Percentiles rank a stretch among this genome's conserved stretches.
These are phyloP conservation scores for Lentinula novae-zelandiae DNA, from an alignment of 1,284 basidiomycete species.

Conservation along the genomic window DNA sequence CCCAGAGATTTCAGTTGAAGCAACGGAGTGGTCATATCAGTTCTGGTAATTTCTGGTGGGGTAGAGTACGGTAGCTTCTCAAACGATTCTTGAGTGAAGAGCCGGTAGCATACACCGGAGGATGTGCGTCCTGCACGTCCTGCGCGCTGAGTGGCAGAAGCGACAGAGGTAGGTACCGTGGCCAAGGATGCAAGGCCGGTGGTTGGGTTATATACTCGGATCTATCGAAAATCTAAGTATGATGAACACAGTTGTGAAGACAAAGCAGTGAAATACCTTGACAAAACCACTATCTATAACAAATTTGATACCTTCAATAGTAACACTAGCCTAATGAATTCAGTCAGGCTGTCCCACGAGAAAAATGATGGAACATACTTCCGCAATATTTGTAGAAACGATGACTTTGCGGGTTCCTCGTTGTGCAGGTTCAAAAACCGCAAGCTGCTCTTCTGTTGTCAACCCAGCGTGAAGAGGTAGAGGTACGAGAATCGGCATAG, in stretches of 20 bases:
- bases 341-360: neutral
- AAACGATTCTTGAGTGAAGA: conserved; percentile 74
- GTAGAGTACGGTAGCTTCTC: conserved; percentile 62
- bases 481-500: conserved; percentile 56
- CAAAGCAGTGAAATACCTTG: conserved; percentile 57
- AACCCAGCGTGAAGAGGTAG: conserved; percentile 89
- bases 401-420: conserved; percentile 85
- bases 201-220: conserved; percentile 80
- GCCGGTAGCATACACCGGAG: conserved; percentile 88
- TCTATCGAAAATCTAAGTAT: conserved; percentile 37
- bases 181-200: conserved; percentile 80
- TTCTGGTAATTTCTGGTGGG: conserved; percentile 85
- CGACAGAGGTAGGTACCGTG: conserved; percentile 76
- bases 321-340: conserved; percentile 76
- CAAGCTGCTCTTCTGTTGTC: conserved; percentile 80
- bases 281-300: conserved; percentile 97
- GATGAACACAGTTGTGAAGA: neutral
- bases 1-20: conserved; percentile 93
- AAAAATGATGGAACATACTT: conserved; percentile 42
- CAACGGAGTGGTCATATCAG: conserved; percentile 85
- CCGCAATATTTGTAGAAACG: conserved; percentile 94
- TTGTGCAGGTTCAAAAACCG: conserved; percentile 77
- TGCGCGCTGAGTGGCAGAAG: conserved; percentile 85
- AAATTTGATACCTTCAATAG: conserved; percentile 92
- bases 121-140: conserved; percentile 91